Base-by-base conservation (phyloP, 75 land plant genomes). In the Selaginella moellendorffii region DNA sequence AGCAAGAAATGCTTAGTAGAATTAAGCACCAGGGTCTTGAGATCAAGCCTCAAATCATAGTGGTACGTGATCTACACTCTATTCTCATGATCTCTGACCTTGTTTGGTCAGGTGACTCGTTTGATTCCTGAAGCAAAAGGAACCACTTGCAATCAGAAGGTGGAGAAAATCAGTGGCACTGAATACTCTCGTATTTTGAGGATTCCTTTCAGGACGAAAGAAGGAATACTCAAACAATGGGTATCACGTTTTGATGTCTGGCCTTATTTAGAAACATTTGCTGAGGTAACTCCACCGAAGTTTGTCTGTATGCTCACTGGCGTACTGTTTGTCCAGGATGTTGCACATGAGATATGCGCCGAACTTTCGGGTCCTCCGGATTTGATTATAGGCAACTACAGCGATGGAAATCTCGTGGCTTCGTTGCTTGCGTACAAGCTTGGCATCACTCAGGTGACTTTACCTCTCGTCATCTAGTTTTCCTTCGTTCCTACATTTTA, bases 331-430 rank as follows among this genome's bases (percentile, higher is more conserved):
- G 21, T 56, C 17, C 64, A 86, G 90, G 87, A 87, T 64, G 83
- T 81, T n/a, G 60, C 76, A 54, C 67, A 70, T 29, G 82, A 73
- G 68, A 66, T 87, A 9, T 65, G 79, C 60, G 71, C 72, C 12
- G 72, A 63, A 27, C 66, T 87, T 71, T 79, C 69, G 28, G 74
- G 82, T n/a, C 82, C 79, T 71, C 91, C 91, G 19, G 87, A 87
- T 71, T 75, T 87, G 27, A 77, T 87, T 2, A 79, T 87, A 54
- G 91, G 91, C 19, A 87, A 87, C 66, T 87, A 87, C 68, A 77
- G 76, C 24, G 91, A 87, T 71, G 91, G 91, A 29, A 87, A 87
- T 64, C 31, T 83, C 58, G 91, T 83, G 53, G 86, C 91, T 18
- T 77, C 91, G 54, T 68, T 87, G 0, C 67, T 83, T 65, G 80